Conservation (phyloP, 2,329 filamentous ascomycete genomes). For the Sporothrix mexicana region DNA sequence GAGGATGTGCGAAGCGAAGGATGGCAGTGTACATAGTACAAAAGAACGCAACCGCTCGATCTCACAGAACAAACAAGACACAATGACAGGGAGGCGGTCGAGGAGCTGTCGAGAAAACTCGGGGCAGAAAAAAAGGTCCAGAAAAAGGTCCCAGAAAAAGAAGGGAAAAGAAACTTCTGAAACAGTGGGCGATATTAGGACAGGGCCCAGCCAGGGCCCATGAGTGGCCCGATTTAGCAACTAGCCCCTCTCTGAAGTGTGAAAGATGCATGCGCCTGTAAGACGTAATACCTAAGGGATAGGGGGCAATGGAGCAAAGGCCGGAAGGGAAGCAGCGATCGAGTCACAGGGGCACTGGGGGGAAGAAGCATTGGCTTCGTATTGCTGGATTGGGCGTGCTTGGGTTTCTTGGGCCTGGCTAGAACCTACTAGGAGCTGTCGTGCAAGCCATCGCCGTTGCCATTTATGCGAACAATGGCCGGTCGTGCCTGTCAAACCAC, state of each 20-base stretch:
- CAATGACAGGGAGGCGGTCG: neutral
- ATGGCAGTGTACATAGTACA: slow-evolving; percentile 17
- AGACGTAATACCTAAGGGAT: slow-evolving; percentile 3
- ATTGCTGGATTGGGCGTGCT: slow-evolving; percentile 1
- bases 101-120: slow-evolving; percentile 14
- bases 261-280: slow-evolving; percentile 2
- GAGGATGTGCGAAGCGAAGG: slow-evolving; percentile 6
- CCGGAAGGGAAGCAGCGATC: slow-evolving; percentile 17
- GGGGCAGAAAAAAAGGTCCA: neutral
- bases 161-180: slow-evolving; percentile 29
- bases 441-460: slow-evolving; percentile 12
- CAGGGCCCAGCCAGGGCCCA: slow-evolving; percentile 3
- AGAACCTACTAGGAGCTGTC: neutral
- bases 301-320: slow-evolving; percentile 12
- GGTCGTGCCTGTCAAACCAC: neutral
- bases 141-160: slow-evolving; percentile 17
- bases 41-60: neutral
- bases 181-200: slow-evolving; percentile 26
- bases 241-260: neutral
- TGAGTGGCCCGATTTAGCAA: slow-evolving; percentile 7
- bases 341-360: slow-evolving; percentile 16
- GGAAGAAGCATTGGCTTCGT: neutral
- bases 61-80: neutral
- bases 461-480: neutral
- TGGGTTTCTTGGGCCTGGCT: neutral